A percentile compares a stretch with the other conserved stretches of the same genome.
Conservation (phyloP, 192 early-diverging fungal genomes). For the Entomortierella chlamydospora region DNA sequence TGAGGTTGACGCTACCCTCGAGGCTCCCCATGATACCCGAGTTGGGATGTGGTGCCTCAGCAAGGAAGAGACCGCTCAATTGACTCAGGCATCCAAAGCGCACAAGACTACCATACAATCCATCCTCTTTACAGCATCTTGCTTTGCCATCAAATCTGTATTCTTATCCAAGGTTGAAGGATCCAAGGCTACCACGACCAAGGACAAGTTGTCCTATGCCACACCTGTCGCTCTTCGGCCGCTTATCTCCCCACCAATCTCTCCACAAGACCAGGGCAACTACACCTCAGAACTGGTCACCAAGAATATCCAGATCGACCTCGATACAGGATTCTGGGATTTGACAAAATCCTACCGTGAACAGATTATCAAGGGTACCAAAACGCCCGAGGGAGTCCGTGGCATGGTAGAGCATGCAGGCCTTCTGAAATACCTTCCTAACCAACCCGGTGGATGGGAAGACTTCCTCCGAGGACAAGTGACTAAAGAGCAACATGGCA, state of each 20-base stretch:
- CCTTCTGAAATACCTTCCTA: constrained; percentile 21
- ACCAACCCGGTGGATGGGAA: constrained; percentile 24
- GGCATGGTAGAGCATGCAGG: constrained; percentile 7
- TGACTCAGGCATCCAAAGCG: constrained; percentile 19
- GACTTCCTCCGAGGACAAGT: constrained; percentile 10
- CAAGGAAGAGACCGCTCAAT: constrained; percentile 17
- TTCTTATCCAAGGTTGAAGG: constrained; percentile 31
- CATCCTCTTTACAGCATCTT: constrained; percentile 14
- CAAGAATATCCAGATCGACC: constrained; percentile 17
- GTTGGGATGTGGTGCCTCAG: constrained; percentile 5
- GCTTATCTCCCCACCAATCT: constrained; percentile 14
- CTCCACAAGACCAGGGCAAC: constrained; percentile 7
- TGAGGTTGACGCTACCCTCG: constrained; percentile 22
- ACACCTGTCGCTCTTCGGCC: constrained; percentile 20
- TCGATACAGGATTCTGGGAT: constrained; percentile 27
- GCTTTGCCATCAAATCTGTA: constrained; percentile 29
- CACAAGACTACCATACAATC: constrained; percentile 19
- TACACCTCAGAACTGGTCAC: constrained; percentile 20
- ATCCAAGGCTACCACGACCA: constrained; percentile 15
- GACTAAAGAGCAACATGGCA: constrained; percentile 34
- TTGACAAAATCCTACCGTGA: constrained; percentile 10
- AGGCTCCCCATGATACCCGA: constrained; percentile 3
- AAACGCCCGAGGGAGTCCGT: constrained; percentile 8
- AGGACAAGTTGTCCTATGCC: constrained; percentile 6
- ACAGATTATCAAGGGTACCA: constrained; percentile 3